Evolutionary conservation across 2,329 filamentous ascomycete species (phyloP).

Genomic region (Fusarium pseudocircinatum): DNA sequence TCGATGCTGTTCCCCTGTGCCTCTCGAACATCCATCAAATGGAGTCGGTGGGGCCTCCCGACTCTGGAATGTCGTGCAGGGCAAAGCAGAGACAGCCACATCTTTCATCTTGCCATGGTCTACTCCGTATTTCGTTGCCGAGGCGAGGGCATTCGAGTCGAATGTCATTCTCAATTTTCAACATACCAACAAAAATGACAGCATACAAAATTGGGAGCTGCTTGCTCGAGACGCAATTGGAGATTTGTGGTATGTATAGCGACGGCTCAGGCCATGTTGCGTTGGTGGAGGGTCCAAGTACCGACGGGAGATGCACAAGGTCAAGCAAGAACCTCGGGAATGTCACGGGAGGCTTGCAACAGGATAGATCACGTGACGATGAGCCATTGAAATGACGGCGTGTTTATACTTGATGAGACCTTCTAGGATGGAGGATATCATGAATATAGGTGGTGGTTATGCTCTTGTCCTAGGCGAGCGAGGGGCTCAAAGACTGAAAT

Average conservation of each 20-base stretch:
- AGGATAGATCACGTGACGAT: constrained; percentile 21
- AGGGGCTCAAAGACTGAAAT: constrained; percentile 17
- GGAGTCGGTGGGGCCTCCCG: constrained; percentile 37
- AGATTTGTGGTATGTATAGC: constrained; percentile 7
- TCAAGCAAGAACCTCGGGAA: constrained; percentile 43
- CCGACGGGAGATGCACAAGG: constrained; percentile 39
- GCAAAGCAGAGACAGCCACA: constrained; percentile 37
- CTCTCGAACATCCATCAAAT: constrained; percentile 8
- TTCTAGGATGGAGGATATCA: neutral
- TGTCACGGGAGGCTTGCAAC: constrained; percentile 32
- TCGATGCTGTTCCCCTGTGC: constrained; percentile 29
- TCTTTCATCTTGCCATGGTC: constrained; percentile 2
- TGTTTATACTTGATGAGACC: neutral
- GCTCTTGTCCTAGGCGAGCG: neutral
- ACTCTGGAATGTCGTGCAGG: constrained; percentile 43
- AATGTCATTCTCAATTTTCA: neutral
- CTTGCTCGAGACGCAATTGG: neutral
- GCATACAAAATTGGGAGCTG: neutral
- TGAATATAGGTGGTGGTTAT: neutral
- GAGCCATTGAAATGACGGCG: neutral
- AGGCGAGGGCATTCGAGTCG: neutral
- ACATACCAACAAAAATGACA: neutral
- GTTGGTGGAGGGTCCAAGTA: constrained; percentile 36
- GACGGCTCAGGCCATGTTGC: constrained; percentile 22
- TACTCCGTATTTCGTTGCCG: neutral